Evolutionary conservation across 1,284 basidiomycete genomes (phyloP), one percentile per base, ranked within the genome.

Genomic region (Apiotrichum gamsii): DNA sequence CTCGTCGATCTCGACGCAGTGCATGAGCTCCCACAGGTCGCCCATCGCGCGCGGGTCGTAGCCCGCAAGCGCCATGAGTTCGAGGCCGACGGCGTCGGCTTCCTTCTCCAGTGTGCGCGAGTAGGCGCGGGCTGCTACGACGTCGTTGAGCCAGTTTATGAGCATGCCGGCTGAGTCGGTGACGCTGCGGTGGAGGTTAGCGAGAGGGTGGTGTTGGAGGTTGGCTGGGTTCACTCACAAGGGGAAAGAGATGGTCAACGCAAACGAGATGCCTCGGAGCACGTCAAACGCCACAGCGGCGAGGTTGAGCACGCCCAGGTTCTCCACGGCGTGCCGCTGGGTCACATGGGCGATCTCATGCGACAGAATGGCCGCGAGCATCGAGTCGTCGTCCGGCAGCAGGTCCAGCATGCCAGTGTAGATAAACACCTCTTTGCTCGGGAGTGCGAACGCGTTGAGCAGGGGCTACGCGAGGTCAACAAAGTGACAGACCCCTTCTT

Each of bases 41-140:
- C 73, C 43, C 19, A 75, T 73, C 0, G 68, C 71, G 5, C 73
- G 60, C 8, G 77, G 76, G 53, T 78, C 70, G 49, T 75, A 78
- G n/a, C 75, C 75, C 9, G 74, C 74, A 28, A 60, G 57, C 4
- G 75, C 72, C 72, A 76, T 74, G 45, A 75, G 63, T 63, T 74
- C 64, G 11, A 78, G 58, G 3, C 77, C 76, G 1, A 78, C 69
- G 10, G 68, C 59, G 47, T 78, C 77, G 1, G 77, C 77, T 55
- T 78, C 77, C 56, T 69, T 69, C 56, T 78, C 76, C 15, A 78
- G 58, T 58, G 77, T 77, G 31, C 76, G 65, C 20, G 74, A 76
- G 52, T 74, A 78, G 2, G 76, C 76, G 19, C 75, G 59, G 42
- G 74, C 67, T 4, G 75, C 74, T 0, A 78, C 70, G 16, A 74